phyloP scores from a whole-genome alignment of 495 filamentous ascomycete genomes.

The Endocarpon pusillum region DNA sequence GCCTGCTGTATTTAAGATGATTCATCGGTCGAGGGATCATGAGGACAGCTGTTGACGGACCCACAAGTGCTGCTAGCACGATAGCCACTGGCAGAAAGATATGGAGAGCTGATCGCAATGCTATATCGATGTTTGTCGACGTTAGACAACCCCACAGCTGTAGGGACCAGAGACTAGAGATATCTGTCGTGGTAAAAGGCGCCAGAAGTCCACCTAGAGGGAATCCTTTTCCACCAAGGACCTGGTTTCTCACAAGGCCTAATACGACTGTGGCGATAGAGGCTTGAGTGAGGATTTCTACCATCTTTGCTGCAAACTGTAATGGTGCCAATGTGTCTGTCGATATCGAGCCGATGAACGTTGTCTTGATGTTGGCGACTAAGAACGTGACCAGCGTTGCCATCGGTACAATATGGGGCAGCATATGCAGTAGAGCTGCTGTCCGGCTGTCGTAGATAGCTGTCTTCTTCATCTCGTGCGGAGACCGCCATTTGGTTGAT shows the following conservation, averaged over 20 bases:
- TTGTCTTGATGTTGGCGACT: neutral
- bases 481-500: neutral
- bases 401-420: neutral
- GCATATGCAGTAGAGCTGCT: neutral
- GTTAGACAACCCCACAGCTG: slow-evolving; percentile 9
- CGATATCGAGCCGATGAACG: neutral
- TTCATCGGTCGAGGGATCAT: slow-evolving; percentile 6
- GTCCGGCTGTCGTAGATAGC: neutral
- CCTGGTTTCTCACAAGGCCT: slow-evolving; percentile 5
- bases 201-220: slow-evolving; percentile 11
- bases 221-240: slow-evolving; percentile 4
- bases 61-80: slow-evolving; percentile 7
- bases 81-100: slow-evolving; percentile 2
- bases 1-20: too few species aligned
- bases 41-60: slow-evolving; percentile 12
- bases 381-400: neutral
- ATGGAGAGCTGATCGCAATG: neutral
- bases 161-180: slow-evolving; percentile 15
- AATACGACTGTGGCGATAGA: slow-evolving; percentile 9
- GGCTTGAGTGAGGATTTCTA: slow-evolving; percentile 13
- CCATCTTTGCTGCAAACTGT: slow-evolving; percentile 12
- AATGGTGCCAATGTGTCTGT: slow-evolving; percentile 3
- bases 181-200: slow-evolving; percentile 9
- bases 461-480: neutral
- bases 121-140: neutral